Evolutionary conservation across 768 basidiomycete species (phyloP).

Genomic region (Russula emetica): DNA sequence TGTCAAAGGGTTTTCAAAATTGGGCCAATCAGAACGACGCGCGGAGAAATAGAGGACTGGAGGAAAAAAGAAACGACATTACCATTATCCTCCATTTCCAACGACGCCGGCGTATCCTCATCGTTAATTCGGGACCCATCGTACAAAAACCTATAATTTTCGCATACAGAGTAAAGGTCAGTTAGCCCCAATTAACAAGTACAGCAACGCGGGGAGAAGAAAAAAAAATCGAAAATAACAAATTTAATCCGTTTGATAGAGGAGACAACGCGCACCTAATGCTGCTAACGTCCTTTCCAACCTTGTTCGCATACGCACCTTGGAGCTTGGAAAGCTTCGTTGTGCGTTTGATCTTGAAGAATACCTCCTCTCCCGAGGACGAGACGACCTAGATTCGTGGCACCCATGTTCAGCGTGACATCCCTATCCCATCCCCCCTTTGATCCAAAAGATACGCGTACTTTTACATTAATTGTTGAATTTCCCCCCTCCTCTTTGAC

Average conservation of each 20-base stretch:
- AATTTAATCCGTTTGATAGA: neutral
- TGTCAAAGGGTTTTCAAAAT: slow-evolving; percentile 29
- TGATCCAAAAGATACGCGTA: slow-evolving; percentile 33
- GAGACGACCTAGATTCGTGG: slow-evolving; percentile 56
- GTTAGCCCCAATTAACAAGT: neutral
- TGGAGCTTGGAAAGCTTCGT: slow-evolving; percentile 91
- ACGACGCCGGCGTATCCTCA: slow-evolving; percentile 76
- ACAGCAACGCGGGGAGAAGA: neutral
- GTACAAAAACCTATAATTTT: slow-evolving; percentile 70
- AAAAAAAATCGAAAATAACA: neutral
- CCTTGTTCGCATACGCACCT: slow-evolving; percentile 87
- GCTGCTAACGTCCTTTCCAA: slow-evolving; percentile 81
- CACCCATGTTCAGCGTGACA: slow-evolving; percentile 2
- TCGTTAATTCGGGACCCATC: slow-evolving; percentile 84
- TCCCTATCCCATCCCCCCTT: neutral
- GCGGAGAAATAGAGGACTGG: neutral
- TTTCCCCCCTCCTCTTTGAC: slow-evolving; percentile 46
- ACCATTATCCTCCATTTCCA: slow-evolving; percentile 93
- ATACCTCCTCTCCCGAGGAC: slow-evolving; percentile 79
- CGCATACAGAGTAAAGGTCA: neutral
- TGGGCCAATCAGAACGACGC: slow-evolving; percentile 9
- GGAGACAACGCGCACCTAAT: slow-evolving; percentile 63
- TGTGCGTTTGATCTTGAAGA: slow-evolving; percentile 94
- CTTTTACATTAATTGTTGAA: slow-evolving; percentile 73
- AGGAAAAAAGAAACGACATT: slow-evolving; percentile 24